phyloP scores from a whole-genome alignment of 139 green algal species.

The Desmodesmus armatus region DNA sequence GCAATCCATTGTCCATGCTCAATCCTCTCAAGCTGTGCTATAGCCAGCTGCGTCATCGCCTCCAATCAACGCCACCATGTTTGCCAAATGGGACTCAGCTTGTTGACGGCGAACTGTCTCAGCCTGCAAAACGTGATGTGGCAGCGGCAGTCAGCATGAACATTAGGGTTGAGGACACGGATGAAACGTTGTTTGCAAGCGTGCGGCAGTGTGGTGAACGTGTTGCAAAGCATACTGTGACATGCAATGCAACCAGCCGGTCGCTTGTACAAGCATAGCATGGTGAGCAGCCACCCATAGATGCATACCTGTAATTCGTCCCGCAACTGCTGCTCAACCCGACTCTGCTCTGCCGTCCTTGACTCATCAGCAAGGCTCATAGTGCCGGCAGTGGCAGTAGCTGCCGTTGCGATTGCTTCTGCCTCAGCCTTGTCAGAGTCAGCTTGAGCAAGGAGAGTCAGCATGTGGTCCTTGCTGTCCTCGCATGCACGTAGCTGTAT shows the following conservation, averaged over 20 bases:
- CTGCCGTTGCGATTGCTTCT: no score
- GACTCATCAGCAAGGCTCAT: no score
- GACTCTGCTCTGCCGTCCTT: neutral
- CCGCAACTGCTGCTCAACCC: neutral
- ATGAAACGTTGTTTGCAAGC: neutral
- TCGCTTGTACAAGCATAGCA: neutral
- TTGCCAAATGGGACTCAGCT: constrained; percentile 44
- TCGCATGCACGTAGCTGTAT: no score
- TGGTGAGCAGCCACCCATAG: neutral
- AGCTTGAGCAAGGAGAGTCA: no score
- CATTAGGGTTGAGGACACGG: neutral
- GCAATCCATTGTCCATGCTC: no score
- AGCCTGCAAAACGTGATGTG: constrained; percentile 14
- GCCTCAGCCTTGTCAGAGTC: no score
- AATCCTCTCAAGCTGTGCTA: no score
- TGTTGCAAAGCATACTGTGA: neutral
- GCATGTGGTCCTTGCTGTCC: no score
- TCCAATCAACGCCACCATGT: constrained; percentile 10
- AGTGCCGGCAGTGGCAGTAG: no score
- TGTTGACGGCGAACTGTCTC: neutral
- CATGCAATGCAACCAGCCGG: neutral
- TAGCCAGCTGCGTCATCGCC: neutral
- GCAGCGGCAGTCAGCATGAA: neutral
- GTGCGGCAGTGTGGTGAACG: neutral
- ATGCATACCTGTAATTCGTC: no score